Evolutionary conservation across 495 filamentous ascomycete genomes (phyloP).

Genomic region (Pyrenopolyporus hunteri): DNA sequence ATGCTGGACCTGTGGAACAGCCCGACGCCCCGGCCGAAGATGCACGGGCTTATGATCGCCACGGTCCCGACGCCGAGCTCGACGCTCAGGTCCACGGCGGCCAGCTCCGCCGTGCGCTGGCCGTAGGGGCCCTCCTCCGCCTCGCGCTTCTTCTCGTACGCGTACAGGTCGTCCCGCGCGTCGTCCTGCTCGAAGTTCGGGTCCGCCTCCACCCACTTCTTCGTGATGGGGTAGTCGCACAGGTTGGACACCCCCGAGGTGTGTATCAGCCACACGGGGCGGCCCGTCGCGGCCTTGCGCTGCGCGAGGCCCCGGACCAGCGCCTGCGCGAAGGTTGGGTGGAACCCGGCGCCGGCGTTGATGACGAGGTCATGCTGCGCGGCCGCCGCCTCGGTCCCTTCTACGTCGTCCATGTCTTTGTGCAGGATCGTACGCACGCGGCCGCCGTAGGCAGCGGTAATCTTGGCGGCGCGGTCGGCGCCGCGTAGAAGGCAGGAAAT

Average conservation of each 20-base stretch:
- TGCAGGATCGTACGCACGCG: constrained; percentile 33
- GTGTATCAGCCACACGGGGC: constrained; percentile 45
- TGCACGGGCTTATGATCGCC: constrained; percentile 56
- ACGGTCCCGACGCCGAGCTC: constrained; percentile 50
- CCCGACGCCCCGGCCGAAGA: constrained; percentile 56
- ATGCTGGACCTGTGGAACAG: constrained; percentile 49
- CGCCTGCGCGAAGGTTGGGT: constrained; percentile 41
- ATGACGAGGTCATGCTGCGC: constrained; percentile 51
- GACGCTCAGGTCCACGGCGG: constrained; percentile 49
- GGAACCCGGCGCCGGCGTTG: constrained; percentile 45
- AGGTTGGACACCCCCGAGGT: constrained; percentile 60
- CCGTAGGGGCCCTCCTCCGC: constrained; percentile 39
- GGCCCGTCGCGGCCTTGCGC: constrained; percentile 41
- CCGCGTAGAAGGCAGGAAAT: constrained; percentile 33
- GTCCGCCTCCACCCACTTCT: constrained; percentile 41
- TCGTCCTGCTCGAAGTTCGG: constrained; percentile 48
- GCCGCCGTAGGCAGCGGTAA: constrained; percentile 26
- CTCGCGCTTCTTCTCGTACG: constrained; percentile 47
- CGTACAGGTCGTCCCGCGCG: constrained; percentile 49
- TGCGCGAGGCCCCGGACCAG: constrained; percentile 46
- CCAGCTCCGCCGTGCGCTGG: constrained; percentile 56
- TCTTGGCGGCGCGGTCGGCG: constrained; percentile 22
- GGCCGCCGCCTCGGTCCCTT: constrained; percentile 38
- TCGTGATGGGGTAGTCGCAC: constrained; percentile 50
- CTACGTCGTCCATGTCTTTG: constrained; percentile 42